Evolutionary conservation across 2,329 filamentous ascomycete species (phyloP).

Genomic region (Gaeumannomyces tritici): DNA sequence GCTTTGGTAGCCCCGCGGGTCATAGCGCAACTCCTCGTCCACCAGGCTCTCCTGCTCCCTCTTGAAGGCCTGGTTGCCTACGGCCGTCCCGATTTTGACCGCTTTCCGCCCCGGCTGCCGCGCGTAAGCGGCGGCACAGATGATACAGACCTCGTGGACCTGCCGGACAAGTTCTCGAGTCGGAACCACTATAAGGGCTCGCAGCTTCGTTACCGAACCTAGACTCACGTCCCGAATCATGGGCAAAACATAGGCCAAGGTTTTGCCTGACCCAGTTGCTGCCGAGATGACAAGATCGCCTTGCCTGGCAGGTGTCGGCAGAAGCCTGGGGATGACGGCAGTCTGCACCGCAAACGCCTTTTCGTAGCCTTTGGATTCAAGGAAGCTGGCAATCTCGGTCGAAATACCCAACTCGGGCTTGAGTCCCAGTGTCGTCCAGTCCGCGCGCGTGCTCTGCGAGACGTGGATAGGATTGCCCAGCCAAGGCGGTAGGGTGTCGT

Average conservation of each 20-base stretch:
- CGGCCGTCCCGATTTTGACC: slow-evolving; percentile 69
- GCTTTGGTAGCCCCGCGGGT: slow-evolving; percentile 47
- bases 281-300: slow-evolving; percentile 87
- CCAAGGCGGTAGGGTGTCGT: slow-evolving; percentile 74
- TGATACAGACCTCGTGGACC: slow-evolving; percentile 67
- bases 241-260: slow-evolving; percentile 80
- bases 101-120: slow-evolving; percentile 43
- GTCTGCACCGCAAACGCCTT: slow-evolving; percentile 74
- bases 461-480: slow-evolving; percentile 66
- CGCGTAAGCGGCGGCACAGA: slow-evolving; percentile 57
- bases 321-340: slow-evolving; percentile 68
- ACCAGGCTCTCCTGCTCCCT: slow-evolving; percentile 45
- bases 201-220: slow-evolving; percentile 54
- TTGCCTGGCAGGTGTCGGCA: slow-evolving; percentile 51
- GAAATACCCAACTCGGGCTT: slow-evolving; percentile 47
- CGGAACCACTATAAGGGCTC: slow-evolving; percentile 78
- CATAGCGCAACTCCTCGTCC: slow-evolving; percentile 45
- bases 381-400: slow-evolving; percentile 45
- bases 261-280: slow-evolving; percentile 93
- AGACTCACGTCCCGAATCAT: slow-evolving; percentile 68
- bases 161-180: slow-evolving; percentile 87
- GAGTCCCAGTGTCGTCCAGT: slow-evolving; percentile 37
- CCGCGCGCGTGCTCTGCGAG: slow-evolving; percentile 44
- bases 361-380: slow-evolving; percentile 60
- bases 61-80: slow-evolving; percentile 70